Percentiles rank a stretch among this genome's conserved stretches.
Conservation (phyloP, 345 rosid genomes). For the Brassica nigra region DNA sequence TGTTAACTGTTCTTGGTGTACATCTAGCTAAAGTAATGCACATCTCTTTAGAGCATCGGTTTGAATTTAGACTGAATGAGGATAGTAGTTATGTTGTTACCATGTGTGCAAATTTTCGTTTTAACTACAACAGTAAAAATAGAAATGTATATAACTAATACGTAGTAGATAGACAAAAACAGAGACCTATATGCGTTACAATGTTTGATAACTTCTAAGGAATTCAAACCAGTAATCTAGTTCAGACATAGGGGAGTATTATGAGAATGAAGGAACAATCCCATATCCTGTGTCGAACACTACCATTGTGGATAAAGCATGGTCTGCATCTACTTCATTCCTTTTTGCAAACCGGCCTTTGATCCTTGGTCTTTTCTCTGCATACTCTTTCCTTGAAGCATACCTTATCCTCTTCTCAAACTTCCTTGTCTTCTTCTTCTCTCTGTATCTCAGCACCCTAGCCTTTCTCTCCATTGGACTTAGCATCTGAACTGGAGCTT, state of each 20-base stretch:
- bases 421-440: constrained; percentile 87
- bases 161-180: constrained; percentile 24
- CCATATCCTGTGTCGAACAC: constrained; percentile 63
- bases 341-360: constrained; percentile 96
- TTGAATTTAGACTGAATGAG: background rate
- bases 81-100: background rate
- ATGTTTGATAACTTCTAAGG: background rate
- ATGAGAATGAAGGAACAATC: constrained; percentile 72
- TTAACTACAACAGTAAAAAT: background rate
- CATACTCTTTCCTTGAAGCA: constrained; percentile 96
- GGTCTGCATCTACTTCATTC: constrained; percentile 59
- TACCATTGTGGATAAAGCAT: constrained; percentile 54
- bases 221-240: constrained; percentile 13
- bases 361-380: constrained; percentile 87
- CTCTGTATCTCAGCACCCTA: constrained; percentile 87
- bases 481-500: constrained; percentile 56
- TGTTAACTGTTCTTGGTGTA: constrained; percentile 19
- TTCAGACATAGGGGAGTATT: background rate
- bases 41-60: background rate
- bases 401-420: constrained; percentile 94
- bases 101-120: background rate
- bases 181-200: background rate
- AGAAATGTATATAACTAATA: constrained; percentile 2
- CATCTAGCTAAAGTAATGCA: background rate
- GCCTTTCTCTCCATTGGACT: constrained; percentile 88